Percentiles rank a stretch among this genome's conserved stretches.
Conservation (phyloP, 805 yeast species). For the Wickerhamomyces kurtzmanii region DNA sequence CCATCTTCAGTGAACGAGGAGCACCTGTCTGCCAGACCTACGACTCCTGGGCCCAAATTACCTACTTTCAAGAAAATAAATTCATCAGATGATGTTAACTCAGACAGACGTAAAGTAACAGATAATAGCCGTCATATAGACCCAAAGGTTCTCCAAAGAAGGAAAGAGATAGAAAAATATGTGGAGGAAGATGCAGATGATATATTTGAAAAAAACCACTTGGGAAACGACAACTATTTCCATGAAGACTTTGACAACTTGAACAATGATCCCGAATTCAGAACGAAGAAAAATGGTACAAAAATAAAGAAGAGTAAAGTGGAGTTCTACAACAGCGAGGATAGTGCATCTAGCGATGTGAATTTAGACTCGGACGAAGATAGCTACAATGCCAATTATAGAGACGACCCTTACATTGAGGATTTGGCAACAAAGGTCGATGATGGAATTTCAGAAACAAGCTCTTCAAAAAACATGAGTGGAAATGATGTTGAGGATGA, state of each 20-base stretch:
- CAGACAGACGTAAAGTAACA: neutral
- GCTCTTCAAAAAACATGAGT: neutral
- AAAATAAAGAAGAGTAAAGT: slow-evolving; percentile 9
- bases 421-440: neutral
- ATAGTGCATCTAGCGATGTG: slow-evolving; percentile 1
- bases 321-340: slow-evolving; percentile 5
- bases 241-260: slow-evolving; percentile 1
- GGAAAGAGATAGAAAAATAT: slow-evolving; percentile 9
- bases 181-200: slow-evolving; percentile 2
- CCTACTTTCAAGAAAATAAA: slow-evolving; percentile 15
- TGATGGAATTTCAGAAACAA: slow-evolving; percentile 1
- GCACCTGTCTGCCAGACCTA: too few species aligned
- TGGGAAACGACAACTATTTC: slow-evolving; percentile 1
- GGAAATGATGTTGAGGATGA: slow-evolving; percentile 4
- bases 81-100: neutral
- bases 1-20: slow-evolving; percentile 1
- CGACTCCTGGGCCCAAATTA: slow-evolving; percentile 7
- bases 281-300: slow-evolving; percentile 10
- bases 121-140: slow-evolving; percentile 1
- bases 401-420: too few species aligned
- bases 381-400: neutral
- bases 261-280: slow-evolving; percentile 4
- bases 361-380: neutral
- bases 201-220: slow-evolving; percentile 2
- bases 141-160: slow-evolving; percentile 13